phyloP scores from a whole-genome alignment of 306 rosid species.

The Ziziphus jujuba region DNA sequence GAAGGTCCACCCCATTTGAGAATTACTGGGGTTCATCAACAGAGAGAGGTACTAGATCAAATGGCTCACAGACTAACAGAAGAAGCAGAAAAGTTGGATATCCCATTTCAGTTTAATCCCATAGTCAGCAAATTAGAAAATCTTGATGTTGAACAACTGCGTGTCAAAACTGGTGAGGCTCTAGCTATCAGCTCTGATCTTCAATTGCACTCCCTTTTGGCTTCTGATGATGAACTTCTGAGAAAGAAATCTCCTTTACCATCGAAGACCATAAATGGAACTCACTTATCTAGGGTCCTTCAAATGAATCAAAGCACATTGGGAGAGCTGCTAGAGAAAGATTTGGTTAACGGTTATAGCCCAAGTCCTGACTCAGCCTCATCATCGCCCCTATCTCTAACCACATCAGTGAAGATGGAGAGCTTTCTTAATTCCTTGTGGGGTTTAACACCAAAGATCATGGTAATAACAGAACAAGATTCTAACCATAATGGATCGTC shows the following conservation, averaged over 20 bases:
- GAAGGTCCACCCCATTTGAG: slow-evolving; percentile 95
- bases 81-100: slow-evolving; percentile 80
- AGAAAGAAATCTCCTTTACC: slow-evolving; percentile 43
- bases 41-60: slow-evolving; percentile 71
- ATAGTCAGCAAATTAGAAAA: slow-evolving; percentile 61
- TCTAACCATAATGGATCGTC: slow-evolving; percentile 76
- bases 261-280: slow-evolving; percentile 44
- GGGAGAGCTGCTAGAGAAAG: slow-evolving; percentile 71
- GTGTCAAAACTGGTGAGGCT: slow-evolving; percentile 87
- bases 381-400: slow-evolving; percentile 50
- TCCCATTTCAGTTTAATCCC: slow-evolving; percentile 77
- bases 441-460: slow-evolving; percentile 74
- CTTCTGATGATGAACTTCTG: slow-evolving; percentile 57
- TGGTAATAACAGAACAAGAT: slow-evolving; percentile 84
- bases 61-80: slow-evolving; percentile 62
- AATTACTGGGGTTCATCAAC: slow-evolving; percentile 75
- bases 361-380: slow-evolving; percentile 75
- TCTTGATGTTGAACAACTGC: slow-evolving; percentile 75
- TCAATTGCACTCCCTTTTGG: slow-evolving; percentile 72
- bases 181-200: slow-evolving; percentile 73
- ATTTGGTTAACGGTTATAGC: slow-evolving; percentile 53
- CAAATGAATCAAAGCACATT: slow-evolving; percentile 49
- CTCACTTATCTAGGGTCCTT: slow-evolving; percentile 44
- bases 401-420: slow-evolving; percentile 44
- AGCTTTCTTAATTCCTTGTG: slow-evolving; percentile 70